A percentile compares a stretch with the other conserved stretches of the same genome.
Conservation (phyloP, 1,139 yeast species). For the Sugiyamaella xylanicola region DNA sequence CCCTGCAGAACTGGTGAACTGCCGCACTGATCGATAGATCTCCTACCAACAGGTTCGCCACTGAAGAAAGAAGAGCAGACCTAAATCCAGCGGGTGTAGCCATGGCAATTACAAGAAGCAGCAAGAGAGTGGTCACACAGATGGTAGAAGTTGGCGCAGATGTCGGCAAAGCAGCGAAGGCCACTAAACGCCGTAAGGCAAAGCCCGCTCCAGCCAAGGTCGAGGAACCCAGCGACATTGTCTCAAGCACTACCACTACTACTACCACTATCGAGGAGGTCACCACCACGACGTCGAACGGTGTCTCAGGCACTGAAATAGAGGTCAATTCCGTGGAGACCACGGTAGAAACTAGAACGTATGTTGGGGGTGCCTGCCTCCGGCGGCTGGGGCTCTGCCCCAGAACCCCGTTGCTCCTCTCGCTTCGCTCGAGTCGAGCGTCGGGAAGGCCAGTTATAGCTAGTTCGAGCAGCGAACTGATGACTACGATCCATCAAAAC, state of each 20-base stretch:
- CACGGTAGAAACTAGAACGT: no score
- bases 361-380: no score
- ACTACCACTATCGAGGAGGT: background rate
- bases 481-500: no score
- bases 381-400: background rate
- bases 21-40: no score
- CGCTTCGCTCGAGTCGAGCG: no score
- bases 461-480: no score
- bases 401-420: background rate
- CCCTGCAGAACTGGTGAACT: background rate
- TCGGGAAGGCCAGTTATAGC: no score
- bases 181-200: background rate
- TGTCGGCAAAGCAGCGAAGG: background rate
- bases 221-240: background rate
- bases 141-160: conserved; percentile 12
- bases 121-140: conserved; percentile 3
- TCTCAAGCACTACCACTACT: background rate
- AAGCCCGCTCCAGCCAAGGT: background rate
- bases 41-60: background rate
- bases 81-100: no score
- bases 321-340: background rate
- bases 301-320: background rate
- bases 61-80: background rate
- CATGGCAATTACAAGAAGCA: conserved; percentile 18
- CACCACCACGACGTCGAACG: background rate